These are phyloP conservation scores for Dysphania ambrosioides DNA, from an alignment of 148 eudicot genomes.

Conservation along the genomic window DNA sequence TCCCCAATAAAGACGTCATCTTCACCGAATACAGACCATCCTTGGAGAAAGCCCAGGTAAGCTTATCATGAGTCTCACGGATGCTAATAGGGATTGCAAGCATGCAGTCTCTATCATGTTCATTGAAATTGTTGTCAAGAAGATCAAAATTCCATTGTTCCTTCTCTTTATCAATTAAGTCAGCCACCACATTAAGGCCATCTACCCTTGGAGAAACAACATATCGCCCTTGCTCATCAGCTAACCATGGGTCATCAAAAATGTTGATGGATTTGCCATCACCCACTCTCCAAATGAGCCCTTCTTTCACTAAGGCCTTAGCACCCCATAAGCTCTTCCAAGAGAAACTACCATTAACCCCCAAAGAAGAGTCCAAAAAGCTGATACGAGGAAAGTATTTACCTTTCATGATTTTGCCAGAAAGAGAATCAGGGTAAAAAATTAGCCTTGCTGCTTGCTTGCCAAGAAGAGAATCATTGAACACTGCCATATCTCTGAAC, in stretches of 20 bases:
- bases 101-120: not conserved
- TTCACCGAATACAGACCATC: not conserved
- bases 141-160: not conserved
- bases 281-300: not conserved
- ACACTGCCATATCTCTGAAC: not conserved
- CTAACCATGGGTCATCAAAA: not conserved
- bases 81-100: not conserved
- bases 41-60: not conserved
- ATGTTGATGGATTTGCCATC: not conserved
- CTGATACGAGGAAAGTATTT: not conserved
- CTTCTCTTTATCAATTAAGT: too few relatives aligned
- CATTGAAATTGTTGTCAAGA: not conserved
- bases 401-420: not conserved
- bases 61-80: not conserved
- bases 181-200: not conserved
- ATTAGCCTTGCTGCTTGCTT: not conserved
- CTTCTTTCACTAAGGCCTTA: not conserved
- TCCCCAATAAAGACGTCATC: not conserved
- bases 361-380: too few relatives aligned
- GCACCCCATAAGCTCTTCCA: not conserved
- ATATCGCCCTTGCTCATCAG: not conserved
- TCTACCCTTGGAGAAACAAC: not conserved
- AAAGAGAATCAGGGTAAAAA: not conserved
- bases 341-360: not conserved
- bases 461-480: not conserved